phyloP scores from a whole-genome alignment of 768 basidiomycete species.

The Boletus rex-veris region DNA sequence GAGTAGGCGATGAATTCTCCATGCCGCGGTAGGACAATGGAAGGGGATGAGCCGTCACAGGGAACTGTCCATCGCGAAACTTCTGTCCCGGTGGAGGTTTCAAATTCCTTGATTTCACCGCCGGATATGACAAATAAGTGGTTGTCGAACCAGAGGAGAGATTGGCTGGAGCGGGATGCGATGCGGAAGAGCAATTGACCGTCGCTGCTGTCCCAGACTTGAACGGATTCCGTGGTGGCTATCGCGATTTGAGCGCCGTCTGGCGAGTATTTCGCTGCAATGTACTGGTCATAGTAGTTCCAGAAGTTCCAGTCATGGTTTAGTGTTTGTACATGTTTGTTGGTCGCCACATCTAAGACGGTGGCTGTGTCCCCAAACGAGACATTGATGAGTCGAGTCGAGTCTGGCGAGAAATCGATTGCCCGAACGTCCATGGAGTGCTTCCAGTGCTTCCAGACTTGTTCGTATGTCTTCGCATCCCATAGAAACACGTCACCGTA shows the following conservation, averaged over 20 bases:
- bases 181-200: background rate
- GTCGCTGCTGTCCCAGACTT: background rate
- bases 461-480: too few relatives aligned
- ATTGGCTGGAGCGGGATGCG: too few relatives aligned
- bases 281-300: too few relatives aligned
- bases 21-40: too few relatives aligned
- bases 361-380: background rate
- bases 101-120: background rate
- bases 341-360: background rate
- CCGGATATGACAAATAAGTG: background rate
- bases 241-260: background rate
- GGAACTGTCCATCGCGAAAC: background rate
- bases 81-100: background rate
- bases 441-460: too few relatives aligned
- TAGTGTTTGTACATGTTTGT: background rate
- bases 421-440: too few relatives aligned
- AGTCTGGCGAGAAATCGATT: background rate
- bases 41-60: too few relatives aligned
- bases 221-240: background rate
- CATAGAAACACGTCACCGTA: too few relatives aligned
- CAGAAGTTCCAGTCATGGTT: too few relatives aligned
- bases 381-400: background rate
- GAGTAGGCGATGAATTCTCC: too few relatives aligned
- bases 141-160: background rate
- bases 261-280: background rate